Conservation (phyloP, 257 asterid species). For the Echium plantagineum region DNA sequence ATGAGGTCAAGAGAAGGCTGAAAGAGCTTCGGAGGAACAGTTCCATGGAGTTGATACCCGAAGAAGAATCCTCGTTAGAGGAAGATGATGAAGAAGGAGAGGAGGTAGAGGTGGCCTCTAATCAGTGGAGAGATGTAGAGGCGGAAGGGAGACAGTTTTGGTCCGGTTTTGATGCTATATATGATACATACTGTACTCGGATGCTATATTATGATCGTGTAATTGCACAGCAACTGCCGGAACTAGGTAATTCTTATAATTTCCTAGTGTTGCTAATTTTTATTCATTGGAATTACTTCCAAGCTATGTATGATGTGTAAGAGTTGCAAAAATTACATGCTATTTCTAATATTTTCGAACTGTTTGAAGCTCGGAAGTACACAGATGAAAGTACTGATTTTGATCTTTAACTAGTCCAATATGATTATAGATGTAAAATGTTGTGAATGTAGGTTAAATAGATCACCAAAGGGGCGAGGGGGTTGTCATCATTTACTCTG, state of each 20-base stretch:
- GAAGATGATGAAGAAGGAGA: constrained; percentile 56
- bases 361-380: neutral
- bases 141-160: constrained; percentile 77
- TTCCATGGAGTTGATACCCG: constrained; percentile 91
- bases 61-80: constrained; percentile 54
- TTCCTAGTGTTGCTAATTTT: neutral
- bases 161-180: constrained; percentile 85
- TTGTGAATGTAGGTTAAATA: neutral
- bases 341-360: neutral
- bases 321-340: neutral
- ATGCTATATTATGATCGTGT: constrained; percentile 67
- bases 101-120: constrained; percentile 58
- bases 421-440: neutral
- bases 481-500: neutral
- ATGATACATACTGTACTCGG: constrained; percentile 60
- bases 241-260: constrained; percentile 42
- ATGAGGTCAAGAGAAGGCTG: constrained; percentile 91
- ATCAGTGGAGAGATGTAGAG: constrained; percentile 86
- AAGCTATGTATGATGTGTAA: neutral
- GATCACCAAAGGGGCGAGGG: neutral
- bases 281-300: neutral
- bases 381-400: neutral
- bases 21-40: constrained; percentile 84
- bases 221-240: constrained; percentile 65
- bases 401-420: neutral